phyloP scores from a whole-genome alignment of 208 protist genomes.

The Crithidia sp. region DNA sequence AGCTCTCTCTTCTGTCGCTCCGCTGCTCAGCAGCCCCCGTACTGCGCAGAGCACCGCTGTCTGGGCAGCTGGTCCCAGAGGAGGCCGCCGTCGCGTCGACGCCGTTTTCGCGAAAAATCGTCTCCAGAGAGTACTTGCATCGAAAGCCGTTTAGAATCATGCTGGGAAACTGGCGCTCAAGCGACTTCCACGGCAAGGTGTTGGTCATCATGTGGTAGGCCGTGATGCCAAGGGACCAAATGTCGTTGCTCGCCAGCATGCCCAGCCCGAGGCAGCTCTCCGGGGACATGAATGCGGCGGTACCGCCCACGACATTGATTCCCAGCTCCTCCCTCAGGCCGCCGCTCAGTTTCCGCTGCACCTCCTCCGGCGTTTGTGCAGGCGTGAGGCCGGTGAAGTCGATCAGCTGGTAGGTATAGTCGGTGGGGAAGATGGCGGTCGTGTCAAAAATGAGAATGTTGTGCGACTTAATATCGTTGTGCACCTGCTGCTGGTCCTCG shows the following conservation, averaged over 20 bases:
- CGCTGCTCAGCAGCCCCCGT: not conserved
- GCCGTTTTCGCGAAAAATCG: slow-evolving; percentile 16
- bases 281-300: slow-evolving; percentile 79
- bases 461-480: slow-evolving; percentile 88
- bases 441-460: slow-evolving; percentile 75
- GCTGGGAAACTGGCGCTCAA: slow-evolving; percentile 62
- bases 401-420: slow-evolving; percentile 58
- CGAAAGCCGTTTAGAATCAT: slow-evolving; percentile 73
- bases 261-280: slow-evolving; percentile 70
- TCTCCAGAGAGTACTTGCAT: slow-evolving; percentile 40
- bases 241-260: slow-evolving; percentile 64
- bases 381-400: slow-evolving; percentile 47
- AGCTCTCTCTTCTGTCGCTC: not conserved
- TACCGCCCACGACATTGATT: slow-evolving; percentile 40
- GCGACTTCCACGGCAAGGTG: slow-evolving; percentile 62
- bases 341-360: not conserved
- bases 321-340: not conserved
- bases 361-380: slow-evolving; percentile 6
- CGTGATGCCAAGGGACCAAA: slow-evolving; percentile 85
- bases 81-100: not conserved
- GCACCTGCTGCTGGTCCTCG: slow-evolving; percentile 44
- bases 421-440: slow-evolving; percentile 1
- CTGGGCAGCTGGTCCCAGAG: not conserved
- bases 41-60: not conserved
- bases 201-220: slow-evolving; percentile 76